These are phyloP conservation scores for Musa itinerans DNA, from an alignment of 176 grass and related monocot genomes.

Conservation along the genomic window DNA sequence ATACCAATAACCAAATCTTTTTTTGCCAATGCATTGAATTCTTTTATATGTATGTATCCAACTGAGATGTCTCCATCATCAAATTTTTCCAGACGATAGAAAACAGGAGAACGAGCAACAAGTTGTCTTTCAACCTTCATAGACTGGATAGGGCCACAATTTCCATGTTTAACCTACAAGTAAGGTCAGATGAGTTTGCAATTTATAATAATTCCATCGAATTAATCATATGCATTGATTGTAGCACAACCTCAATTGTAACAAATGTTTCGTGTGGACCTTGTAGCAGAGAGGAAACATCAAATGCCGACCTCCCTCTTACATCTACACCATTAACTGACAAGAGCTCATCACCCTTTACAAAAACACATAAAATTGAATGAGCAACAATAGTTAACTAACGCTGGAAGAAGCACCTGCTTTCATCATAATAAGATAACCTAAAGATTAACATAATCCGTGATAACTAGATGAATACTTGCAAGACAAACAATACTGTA, in stretches of 20 bases:
- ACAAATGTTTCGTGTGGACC: slow-evolving; percentile 93
- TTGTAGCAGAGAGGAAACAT: slow-evolving; percentile 83
- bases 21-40: slow-evolving; percentile 94
- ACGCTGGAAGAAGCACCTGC: background rate
- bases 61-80: slow-evolving; percentile 53
- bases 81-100: slow-evolving; percentile 83
- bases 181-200: slow-evolving; percentile 8
- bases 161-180: slow-evolving; percentile 76
- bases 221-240: background rate
- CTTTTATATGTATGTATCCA: slow-evolving; percentile 93
- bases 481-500: background rate
- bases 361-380: slow-evolving; percentile 25
- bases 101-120: slow-evolving; percentile 69
- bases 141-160: slow-evolving; percentile 74
- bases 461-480: background rate
- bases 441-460: background rate
- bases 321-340: slow-evolving; percentile 76
- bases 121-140: slow-evolving; percentile 88
- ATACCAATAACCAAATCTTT: slow-evolving; percentile 98
- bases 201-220: slow-evolving; percentile 9
- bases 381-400: background rate
- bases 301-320: slow-evolving; percentile 83
- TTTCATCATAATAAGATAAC: background rate
- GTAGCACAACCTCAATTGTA: slow-evolving; percentile 58
- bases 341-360: slow-evolving; percentile 87